These are phyloP conservation scores for Sarocladiaceae sp. DNA, from an alignment of 2,329 filamentous ascomycete genomes.

Conservation along the genomic window DNA sequence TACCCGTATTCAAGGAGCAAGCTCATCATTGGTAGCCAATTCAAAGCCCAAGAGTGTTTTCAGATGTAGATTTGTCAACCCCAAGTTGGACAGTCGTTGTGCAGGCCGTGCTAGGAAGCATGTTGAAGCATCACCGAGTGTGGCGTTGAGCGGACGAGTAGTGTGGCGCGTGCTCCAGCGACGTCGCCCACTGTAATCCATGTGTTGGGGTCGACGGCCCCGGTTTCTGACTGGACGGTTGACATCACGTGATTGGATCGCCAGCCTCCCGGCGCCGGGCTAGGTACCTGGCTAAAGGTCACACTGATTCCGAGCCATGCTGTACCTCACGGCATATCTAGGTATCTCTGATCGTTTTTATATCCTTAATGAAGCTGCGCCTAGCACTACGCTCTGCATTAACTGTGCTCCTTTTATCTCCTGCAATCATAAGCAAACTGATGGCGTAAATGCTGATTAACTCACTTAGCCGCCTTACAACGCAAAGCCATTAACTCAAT, in stretches of 20 bases:
- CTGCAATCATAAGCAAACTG: slow-evolving; percentile 1
- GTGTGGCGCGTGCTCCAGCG: slow-evolving; percentile 4
- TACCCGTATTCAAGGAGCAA: not conserved
- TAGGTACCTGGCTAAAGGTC: slow-evolving; percentile 3
- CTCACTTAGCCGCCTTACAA: not conserved
- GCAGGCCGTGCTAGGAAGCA: not conserved
- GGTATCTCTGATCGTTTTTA: not conserved
- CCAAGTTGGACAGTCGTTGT: not conserved
- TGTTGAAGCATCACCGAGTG: not conserved
- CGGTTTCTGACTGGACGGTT: slow-evolving; percentile 3
- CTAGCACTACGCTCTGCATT: not conserved
- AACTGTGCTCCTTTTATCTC: slow-evolving; percentile 1
- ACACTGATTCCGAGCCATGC: not conserved
- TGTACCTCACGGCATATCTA: not conserved
- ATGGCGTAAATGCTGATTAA: slow-evolving; percentile 1
- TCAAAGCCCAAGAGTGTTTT: not conserved
- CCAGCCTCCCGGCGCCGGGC: slow-evolving; percentile 1
- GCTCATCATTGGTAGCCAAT: not conserved
- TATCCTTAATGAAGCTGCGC: slow-evolving; percentile 1
- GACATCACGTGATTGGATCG: slow-evolving; percentile 3
- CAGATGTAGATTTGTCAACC: not conserved
- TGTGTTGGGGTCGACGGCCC: slow-evolving; percentile 2
- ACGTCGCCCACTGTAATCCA: too few relatives aligned
- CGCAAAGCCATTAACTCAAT: slow-evolving; percentile 1
- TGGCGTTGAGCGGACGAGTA: not conserved